Evolutionary conservation across 305 asterid genomes (phyloP), one percentile per base, ranked within the genome.

Genomic region (Petunia hybrid): DNA sequence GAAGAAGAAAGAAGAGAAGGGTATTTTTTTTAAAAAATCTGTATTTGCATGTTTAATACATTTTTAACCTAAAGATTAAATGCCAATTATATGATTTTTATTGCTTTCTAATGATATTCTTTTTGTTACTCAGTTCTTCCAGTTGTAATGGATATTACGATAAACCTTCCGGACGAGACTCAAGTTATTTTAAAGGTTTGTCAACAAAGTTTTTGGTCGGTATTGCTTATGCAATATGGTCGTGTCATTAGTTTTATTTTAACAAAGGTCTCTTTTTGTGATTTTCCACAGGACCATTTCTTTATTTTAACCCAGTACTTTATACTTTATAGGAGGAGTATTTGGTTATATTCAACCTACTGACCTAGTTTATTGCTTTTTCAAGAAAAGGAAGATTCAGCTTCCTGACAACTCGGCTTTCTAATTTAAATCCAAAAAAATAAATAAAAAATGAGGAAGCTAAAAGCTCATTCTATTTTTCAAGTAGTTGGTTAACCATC

Each of bases 1-100:
- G 98, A 96, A 93, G 94, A 96, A 92, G 97, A 94, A 92, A 77
- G 98, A 96, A 84, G 99, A 94, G 84, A 96, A 94, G 86, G 97
- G 98, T 94, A 85, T 57, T 57, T 40, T 3, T 38, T 63, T 22
- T 6, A 1, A 79, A 73, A 12, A 16, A 8, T 31, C 16, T 68
- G 3, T 5, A 8, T 42, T 62, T 62, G 13, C 4, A 0, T 22
- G 63, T 57, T n/a, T 35, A 48, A 76, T 35, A n/a, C 14, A 59
- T 53, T 56, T 13, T 41, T 71, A 45, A 10, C 63, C 6, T 39
- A 4, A 16, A 31, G 46, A 53, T 76, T 10, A 38, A 41, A 43
- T 76, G 13, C 8, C 22, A 41, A 39, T 36, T 60, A 16, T 9
- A 16, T 5, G 7, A 5, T 5, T 22, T 31, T 76, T 40, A 38